Percentiles rank a stretch among this genome's conserved stretches.
Evolutionary conservation across 2,329 filamentous ascomycete species (phyloP).

Genomic region (Aspergillus floridensis): DNA sequence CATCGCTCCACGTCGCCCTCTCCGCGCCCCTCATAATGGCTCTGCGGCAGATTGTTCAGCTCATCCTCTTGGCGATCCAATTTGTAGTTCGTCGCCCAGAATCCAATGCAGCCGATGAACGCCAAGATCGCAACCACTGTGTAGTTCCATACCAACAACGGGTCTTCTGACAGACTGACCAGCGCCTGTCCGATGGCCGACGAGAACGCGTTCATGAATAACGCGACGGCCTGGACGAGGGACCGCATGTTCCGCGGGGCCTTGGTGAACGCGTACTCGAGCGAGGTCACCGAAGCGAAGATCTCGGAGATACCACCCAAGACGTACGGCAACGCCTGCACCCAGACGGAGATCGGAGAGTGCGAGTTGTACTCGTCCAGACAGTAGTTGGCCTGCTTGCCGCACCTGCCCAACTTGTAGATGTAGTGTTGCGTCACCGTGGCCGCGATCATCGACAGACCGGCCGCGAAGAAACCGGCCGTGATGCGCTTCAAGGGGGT

Average conservation of each 20-base stretch:
- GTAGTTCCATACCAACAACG: slow-evolving; percentile 72
- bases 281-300: slow-evolving; percentile 59
- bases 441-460: slow-evolving; percentile 50
- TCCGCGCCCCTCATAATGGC: slow-evolving; percentile 8
- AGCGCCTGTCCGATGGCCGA: slow-evolving; percentile 70
- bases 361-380: slow-evolving; percentile 41
- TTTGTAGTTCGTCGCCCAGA: slow-evolving; percentile 67
- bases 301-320: slow-evolving; percentile 59
- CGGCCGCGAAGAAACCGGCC: slow-evolving; percentile 50
- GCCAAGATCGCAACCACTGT: slow-evolving; percentile 61
- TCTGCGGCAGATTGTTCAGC: slow-evolving; percentile 52
- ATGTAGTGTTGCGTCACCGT: slow-evolving; percentile 51
- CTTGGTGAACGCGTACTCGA: slow-evolving; percentile 76
- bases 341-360: slow-evolving; percentile 64
- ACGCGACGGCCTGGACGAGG: slow-evolving; percentile 66
- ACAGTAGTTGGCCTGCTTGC: slow-evolving; percentile 54
- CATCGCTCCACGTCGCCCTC: not conserved
- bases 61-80: slow-evolving; percentile 67
- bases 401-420: slow-evolving; percentile 63
- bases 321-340: slow-evolving; percentile 50
- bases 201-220: slow-evolving; percentile 69
- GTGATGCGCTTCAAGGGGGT: slow-evolving; percentile 55
- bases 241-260: slow-evolving; percentile 78
- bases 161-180: slow-evolving; percentile 60
- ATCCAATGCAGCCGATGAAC: slow-evolving; percentile 59